phyloP scores from a whole-genome alignment of 2,329 filamentous ascomycete genomes.

The Trichophyton equinum region DNA sequence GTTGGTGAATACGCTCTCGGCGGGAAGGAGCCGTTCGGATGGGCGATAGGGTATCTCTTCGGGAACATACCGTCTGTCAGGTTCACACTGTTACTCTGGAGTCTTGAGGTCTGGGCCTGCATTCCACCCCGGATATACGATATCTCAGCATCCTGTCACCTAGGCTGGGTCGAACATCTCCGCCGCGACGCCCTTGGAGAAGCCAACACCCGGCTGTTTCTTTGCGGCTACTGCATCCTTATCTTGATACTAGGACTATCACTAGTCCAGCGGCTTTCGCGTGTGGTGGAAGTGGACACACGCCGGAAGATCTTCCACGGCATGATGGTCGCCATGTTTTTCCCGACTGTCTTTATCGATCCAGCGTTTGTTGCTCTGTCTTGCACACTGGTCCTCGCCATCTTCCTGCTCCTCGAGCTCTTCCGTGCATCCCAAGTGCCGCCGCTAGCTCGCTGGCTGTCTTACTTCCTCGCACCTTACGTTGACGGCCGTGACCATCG shows the following conservation, averaged over 20 bases:
- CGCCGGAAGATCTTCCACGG: conserved; percentile 95
- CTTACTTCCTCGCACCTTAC: conserved; percentile 78
- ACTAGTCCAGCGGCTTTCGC: conserved; percentile 60
- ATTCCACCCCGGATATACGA: conserved; percentile 43
- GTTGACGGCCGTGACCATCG: conserved; percentile 87
- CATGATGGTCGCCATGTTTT: conserved; percentile 93
- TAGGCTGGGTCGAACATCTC: conserved; percentile 53
- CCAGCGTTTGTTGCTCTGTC: conserved; percentile 71
- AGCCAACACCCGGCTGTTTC: conserved; percentile 67
- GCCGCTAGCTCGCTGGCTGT: conserved; percentile 74
- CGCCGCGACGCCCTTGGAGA: conserved; percentile 54
- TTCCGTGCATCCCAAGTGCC: conserved; percentile 84
- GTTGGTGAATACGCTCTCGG: conserved; percentile 55
- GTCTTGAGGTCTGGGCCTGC: conserved; percentile 62
- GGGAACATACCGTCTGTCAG: conserved; percentile 64
- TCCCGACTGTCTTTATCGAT: conserved; percentile 77
- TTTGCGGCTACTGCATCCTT: conserved; percentile 59
- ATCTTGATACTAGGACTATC: conserved; percentile 60
- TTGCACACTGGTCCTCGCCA: conserved; percentile 61
- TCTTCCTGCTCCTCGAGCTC: conserved; percentile 81
- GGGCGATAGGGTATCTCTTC: conserved; percentile 81
- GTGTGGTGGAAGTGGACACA: conserved; percentile 82
- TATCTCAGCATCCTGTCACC: conserved; percentile 31
- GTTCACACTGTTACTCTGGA: conserved; percentile 54
- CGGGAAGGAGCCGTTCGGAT: conserved; percentile 72